Percentiles rank a stretch among this genome's conserved stretches.
Evolutionary conservation across 495 filamentous ascomycete genomes (phyloP).

Genomic region (Terfezia boudieri): DNA sequence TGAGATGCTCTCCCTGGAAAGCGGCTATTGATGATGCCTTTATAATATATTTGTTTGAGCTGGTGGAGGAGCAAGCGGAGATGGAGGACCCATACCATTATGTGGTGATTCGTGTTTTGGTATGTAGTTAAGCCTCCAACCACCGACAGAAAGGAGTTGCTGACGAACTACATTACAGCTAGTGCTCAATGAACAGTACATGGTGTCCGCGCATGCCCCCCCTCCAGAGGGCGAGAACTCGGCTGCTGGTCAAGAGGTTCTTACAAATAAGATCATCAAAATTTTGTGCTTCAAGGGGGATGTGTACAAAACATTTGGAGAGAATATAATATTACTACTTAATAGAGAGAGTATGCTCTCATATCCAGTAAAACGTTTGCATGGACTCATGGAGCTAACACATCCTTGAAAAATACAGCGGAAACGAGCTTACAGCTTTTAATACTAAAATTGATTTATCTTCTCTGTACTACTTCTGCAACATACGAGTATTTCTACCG

Average conservation of each 20-base stretch:
- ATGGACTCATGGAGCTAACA: conserved; percentile 12
- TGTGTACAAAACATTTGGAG: conserved; percentile 79
- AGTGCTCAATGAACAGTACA: conserved; percentile 94
- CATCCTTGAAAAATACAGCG: conserved; percentile 17
- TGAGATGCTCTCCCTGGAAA: neutral
- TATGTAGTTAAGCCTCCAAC: conserved; percentile 21
- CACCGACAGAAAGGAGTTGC: conserved; percentile 1
- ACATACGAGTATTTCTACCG: conserved; percentile 98
- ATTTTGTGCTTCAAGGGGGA: conserved; percentile 55
- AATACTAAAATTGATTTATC: conserved; percentile 83
- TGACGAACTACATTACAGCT: conserved; percentile 32
- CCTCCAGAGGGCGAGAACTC: conserved; percentile 30
- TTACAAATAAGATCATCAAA: conserved; percentile 90
- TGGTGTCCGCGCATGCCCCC: conserved; percentile 46
- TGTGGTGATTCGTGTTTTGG: conserved; percentile 77
- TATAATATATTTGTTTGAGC: conserved; percentile 57
- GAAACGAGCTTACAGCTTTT: conserved; percentile 83
- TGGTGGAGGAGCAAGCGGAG: conserved; percentile 79
- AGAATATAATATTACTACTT: conserved; percentile 88
- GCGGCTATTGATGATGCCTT: conserved; percentile 55
- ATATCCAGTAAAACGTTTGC: neutral
- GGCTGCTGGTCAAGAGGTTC: conserved; percentile 21
- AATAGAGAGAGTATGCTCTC: conserved; percentile 57
- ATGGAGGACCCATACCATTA: conserved; percentile 90
- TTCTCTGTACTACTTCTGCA: conserved; percentile 72